phyloP scores from a whole-genome alignment of 768 basidiomycete genomes.

The Russula dissimulans region DNA sequence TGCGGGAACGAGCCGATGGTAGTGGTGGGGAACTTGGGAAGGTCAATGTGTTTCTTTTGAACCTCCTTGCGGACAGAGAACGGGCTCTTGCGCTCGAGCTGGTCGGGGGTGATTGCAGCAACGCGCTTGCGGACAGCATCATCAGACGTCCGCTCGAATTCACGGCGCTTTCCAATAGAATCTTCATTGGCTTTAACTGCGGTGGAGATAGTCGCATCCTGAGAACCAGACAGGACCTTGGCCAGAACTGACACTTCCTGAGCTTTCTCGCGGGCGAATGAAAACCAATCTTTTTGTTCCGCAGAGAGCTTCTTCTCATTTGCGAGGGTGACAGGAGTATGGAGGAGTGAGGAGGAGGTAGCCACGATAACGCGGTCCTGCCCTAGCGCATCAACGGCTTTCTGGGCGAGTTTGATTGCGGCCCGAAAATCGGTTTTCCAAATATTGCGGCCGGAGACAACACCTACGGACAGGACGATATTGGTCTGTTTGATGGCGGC shows the following conservation, averaged over 20 bases:
- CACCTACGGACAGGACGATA: conserved; percentile 81
- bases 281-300: conserved; percentile 95
- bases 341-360: conserved; percentile 95
- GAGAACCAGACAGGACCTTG: conserved; percentile 74
- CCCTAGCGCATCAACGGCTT: conserved; percentile 77
- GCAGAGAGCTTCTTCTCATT: conserved; percentile 84
- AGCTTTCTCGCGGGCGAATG: conserved; percentile 95
- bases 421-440: conserved; percentile 95
- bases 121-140: conserved; percentile 93
- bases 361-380: conserved; percentile 84
- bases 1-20: conserved; percentile 99
- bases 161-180: conserved; percentile 89
- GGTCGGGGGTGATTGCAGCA: conserved; percentile 76
- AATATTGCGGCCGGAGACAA: conserved; percentile 98
- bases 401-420: conserved; percentile 74
- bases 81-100: conserved; percentile 80
- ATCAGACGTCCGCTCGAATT: conserved; percentile 90
- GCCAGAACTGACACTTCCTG: conserved; percentile 84
- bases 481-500: conserved; percentile 75
- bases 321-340: conserved; percentile 93
- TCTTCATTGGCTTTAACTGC: conserved; percentile 82
- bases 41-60: conserved; percentile 79
- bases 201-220: conserved; percentile 56
- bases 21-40: conserved; percentile 97
- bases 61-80: conserved; percentile 82